phyloP scores from a whole-genome alignment of 31 red algal species.

The Bonnemaisonia californica region DNA sequence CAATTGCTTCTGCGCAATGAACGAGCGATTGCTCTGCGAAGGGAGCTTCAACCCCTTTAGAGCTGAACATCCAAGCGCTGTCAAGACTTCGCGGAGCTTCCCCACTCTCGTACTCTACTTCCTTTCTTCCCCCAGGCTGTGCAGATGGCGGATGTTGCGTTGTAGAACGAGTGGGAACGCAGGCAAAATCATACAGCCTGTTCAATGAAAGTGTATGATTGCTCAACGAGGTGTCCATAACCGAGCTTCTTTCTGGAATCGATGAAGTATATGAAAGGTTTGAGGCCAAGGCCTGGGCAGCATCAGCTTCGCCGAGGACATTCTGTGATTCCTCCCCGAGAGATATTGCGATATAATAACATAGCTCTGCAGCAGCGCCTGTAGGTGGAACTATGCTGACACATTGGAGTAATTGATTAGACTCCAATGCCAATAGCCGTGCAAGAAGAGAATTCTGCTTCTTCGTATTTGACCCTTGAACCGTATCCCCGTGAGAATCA shows the following conservation, averaged over 20 bases:
- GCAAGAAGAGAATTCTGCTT: slow-evolving; percentile 16
- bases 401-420: slow-evolving; percentile 51
- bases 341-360: slow-evolving; percentile 56
- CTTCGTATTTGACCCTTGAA: not conserved
- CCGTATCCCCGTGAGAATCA: not conserved
- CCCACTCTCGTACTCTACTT: not conserved
- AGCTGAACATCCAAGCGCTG: slow-evolving; percentile 49
- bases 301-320: slow-evolving; percentile 42
- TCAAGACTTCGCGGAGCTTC: not conserved
- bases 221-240: slow-evolving; percentile 21
- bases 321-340: slow-evolving; percentile 69
- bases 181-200: not conserved
- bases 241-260: not conserved
- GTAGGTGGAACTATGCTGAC: slow-evolving; percentile 42
- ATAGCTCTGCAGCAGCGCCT: slow-evolving; percentile 60
- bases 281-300: not conserved
- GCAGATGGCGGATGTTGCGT: not conserved
- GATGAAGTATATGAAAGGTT: not conserved
- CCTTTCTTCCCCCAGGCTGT: not conserved
- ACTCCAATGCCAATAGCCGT: slow-evolving; percentile 38
- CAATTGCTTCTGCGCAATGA: slow-evolving; percentile 48
- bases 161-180: too few relatives aligned
- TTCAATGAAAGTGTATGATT: slow-evolving; percentile 37
- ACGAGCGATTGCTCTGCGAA: slow-evolving; percentile 44
- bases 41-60: slow-evolving; percentile 36